A percentile compares a stretch with the other conserved stretches of the same genome.
phyloP scores from a whole-genome alignment of 768 basidiomycete species.

The Lactifluus rugatus region DNA sequence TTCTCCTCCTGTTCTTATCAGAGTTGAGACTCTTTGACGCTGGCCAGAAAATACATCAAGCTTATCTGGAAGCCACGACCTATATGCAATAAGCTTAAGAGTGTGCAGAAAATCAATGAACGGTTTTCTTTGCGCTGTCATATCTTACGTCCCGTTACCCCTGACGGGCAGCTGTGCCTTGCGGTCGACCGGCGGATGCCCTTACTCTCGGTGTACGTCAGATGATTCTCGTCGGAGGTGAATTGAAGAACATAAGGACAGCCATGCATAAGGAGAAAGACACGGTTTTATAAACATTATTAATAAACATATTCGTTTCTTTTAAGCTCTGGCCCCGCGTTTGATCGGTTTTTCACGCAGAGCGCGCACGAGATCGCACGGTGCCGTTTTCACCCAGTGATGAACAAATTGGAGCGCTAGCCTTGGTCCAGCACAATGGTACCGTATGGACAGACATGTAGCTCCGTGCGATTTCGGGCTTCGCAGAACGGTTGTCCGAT shows the following conservation, averaged over 20 bases:
- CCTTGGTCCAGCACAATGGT: background rate
- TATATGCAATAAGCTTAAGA: background rate
- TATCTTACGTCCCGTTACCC: background rate
- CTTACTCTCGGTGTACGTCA: background rate
- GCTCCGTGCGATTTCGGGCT: conserved; percentile 6
- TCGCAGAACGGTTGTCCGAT: background rate
- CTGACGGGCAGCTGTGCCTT: background rate
- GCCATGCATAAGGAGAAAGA: background rate
- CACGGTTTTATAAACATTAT: background rate
- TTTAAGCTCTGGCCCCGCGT: background rate
- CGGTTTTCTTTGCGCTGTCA: background rate
- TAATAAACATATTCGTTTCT: background rate
- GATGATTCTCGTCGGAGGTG: background rate
- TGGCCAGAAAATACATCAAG: background rate
- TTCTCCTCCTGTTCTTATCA: background rate
- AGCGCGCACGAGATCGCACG: background rate
- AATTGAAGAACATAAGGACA: background rate
- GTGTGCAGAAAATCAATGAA: background rate
- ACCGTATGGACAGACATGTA: background rate
- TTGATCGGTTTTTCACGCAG: conserved; percentile 1
- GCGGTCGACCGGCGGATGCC: background rate
- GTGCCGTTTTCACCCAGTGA: background rate
- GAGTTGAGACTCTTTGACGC: background rate
- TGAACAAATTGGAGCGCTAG: background rate
- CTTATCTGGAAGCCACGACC: background rate